Conservation (phyloP, 352 stramenopile genomes). For the Pseudoperonospora humuli region DNA sequence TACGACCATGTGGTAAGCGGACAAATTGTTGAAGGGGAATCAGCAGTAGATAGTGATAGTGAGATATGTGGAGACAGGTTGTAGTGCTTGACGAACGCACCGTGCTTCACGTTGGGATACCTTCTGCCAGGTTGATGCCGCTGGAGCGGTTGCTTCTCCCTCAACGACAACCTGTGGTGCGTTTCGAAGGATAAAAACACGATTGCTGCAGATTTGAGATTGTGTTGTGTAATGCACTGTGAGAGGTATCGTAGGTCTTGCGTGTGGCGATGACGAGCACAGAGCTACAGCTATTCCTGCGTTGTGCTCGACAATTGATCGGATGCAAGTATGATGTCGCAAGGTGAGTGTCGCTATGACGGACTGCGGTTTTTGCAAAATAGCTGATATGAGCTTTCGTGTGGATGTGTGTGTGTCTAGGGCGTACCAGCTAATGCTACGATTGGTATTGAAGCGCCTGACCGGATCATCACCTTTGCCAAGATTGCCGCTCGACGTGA, state of each 20-base stretch:
- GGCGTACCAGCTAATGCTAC: constrained; percentile 54
- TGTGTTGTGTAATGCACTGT: neutral
- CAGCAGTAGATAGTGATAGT: neutral
- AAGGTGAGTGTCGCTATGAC: constrained; percentile 27
- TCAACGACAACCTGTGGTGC: constrained; percentile 61
- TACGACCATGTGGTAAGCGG: constrained; percentile 63
- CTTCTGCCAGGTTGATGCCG: constrained; percentile 43
- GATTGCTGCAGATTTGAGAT: neutral
- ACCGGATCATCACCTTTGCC: constrained; percentile 31
- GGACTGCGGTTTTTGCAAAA: neutral
- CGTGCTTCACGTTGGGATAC: constrained; percentile 62
- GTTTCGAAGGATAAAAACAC: neutral
- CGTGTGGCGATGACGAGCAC: constrained; percentile 36
- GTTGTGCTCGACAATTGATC: constrained; percentile 48
- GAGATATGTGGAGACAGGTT: constrained; percentile 22
- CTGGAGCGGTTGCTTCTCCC: constrained; percentile 57
- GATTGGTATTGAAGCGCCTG: constrained; percentile 44
- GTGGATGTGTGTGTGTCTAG: constrained; percentile 17
- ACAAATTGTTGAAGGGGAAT: neutral
- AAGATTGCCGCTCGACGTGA: constrained; percentile 40
- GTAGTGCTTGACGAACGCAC: constrained; percentile 52
- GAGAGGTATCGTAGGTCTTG: constrained; percentile 36
- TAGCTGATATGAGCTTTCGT: neutral
- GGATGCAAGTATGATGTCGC: constrained; percentile 58
- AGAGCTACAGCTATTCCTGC: constrained; percentile 49